Evolutionary conservation across 2,329 filamentous ascomycete species (phyloP), one percentile per base, ranked within the genome.

Genomic region (Epicoccum nigrum): DNA sequence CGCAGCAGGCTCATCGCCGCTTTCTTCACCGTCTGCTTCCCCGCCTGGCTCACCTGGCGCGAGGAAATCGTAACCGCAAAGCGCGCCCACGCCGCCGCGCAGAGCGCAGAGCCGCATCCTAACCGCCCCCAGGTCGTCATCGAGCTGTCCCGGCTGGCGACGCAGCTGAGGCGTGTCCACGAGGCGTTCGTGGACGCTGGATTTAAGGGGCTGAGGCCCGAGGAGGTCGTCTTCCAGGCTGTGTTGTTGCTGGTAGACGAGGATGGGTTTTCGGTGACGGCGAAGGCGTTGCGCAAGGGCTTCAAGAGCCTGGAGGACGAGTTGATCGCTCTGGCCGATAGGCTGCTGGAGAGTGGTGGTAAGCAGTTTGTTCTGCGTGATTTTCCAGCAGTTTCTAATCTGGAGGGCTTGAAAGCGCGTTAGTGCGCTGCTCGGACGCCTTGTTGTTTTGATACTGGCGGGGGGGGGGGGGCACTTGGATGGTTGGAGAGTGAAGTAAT

Each of bases 91-190:
- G 27, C 16, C 1, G 15, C 32, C 33, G 30, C 43, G 28, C 27
- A 38, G 13, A 11, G 17, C 2, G 3, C 30, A 25, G 33, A 41
- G 28, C 4, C 37, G 28, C 12, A 11, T 5, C 7, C 27, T 11
- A 33, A 42, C 11, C 49, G 34, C 33, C 49, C 47, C 8, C 19
- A 39, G 1, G 43, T n/a, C 12, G 21, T 52, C 15, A 25, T 39
- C n/a, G 43, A 47, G 21, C 49, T 43, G 27, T 47, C 34, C 11
- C 27, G 44, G 20, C 38, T 46, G n/a, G 38, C 33, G n/a, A 40
- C 43, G 8, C 35, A 43, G 16, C 33, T 52, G 15, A 32, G 44
- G 13, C 33, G 30, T 7, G 32, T 38, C 4, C 32, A 43, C 12
- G 43, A 52, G 20, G 12, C 6, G 8, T 52, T 52, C 23, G n/a